Evolutionary conservation across 306 rosid species (phyloP).

Genomic region (Sesbania bispinosa): DNA sequence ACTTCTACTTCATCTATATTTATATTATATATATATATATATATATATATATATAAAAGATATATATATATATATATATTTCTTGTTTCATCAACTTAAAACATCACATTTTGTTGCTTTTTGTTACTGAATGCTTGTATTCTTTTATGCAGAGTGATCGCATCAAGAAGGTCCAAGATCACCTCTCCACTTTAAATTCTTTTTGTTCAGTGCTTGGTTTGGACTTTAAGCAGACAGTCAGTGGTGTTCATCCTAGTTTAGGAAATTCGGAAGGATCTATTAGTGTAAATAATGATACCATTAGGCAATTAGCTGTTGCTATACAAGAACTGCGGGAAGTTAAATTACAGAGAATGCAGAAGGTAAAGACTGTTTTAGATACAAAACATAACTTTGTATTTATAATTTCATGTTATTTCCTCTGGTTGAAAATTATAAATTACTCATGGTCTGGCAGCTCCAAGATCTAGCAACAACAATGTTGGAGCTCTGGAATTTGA

Average conservation of each 20-base stretch:
- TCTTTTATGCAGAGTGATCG: conserved; percentile 65
- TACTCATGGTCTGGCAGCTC: conserved; percentile 52
- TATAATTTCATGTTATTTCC: conserved; percentile 9
- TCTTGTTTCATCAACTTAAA: background rate
- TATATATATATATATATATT: too few species aligned
- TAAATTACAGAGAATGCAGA: conserved; percentile 91
- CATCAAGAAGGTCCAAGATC: conserved; percentile 65
- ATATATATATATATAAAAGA: too few species aligned
- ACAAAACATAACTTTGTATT: background rate
- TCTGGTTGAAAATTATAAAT: conserved; percentile 18
- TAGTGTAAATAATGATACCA: conserved; percentile 56
- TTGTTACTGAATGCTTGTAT: conserved; percentile 8
- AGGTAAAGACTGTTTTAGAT: conserved; percentile 42
- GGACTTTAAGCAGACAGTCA: conserved; percentile 63
- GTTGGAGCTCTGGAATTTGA: conserved; percentile 94
- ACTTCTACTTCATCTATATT: background rate
- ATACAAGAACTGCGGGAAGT: conserved; percentile 52
- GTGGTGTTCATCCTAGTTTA: conserved; percentile 66
- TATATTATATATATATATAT: too few species aligned
- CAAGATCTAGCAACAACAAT: conserved; percentile 92
- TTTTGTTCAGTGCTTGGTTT: conserved; percentile 87
- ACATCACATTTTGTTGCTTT: conserved; percentile 8
- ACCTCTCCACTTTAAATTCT: conserved; percentile 52
- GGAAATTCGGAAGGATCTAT: conserved; percentile 61
- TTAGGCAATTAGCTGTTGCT: conserved; percentile 55